These are phyloP conservation scores for Colletotrichum liaoningense DNA, from an alignment of 2,329 filamentous ascomycete genomes.

Conservation along the genomic window DNA sequence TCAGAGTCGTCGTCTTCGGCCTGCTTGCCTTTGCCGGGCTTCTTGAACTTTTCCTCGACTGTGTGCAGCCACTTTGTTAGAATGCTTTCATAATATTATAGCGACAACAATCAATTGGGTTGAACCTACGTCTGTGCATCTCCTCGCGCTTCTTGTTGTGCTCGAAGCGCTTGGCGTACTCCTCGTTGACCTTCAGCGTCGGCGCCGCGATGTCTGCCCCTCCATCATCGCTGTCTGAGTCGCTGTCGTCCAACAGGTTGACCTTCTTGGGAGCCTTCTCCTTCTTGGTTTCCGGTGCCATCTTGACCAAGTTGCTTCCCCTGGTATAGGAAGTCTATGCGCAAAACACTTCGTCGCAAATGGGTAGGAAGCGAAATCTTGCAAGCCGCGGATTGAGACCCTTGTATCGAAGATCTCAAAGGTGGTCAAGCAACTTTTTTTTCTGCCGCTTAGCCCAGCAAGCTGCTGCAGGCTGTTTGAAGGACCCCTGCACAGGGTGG, in stretches of 20 bases:
- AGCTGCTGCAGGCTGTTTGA: conserved; percentile 21
- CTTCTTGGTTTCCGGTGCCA: conserved; percentile 19
- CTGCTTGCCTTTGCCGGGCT: conserved; percentile 54
- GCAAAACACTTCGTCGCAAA: not conserved
- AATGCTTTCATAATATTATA: not conserved
- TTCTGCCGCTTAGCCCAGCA: conserved; percentile 26
- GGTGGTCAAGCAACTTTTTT: conserved; percentile 36
- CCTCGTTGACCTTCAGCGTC: conserved; percentile 85
- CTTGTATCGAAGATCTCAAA: conserved; percentile 12
- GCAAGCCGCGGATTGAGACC: not conserved
- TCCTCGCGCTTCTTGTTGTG: conserved; percentile 98
- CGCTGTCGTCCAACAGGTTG: conserved; percentile 67
- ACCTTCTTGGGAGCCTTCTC: conserved; percentile 52
- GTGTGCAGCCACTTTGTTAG: not conserved
- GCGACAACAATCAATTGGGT: not conserved
- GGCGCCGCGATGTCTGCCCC: conserved; percentile 47
- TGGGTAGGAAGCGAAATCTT: not conserved
- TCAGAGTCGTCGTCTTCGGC: conserved; percentile 60
- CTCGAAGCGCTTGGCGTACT: conserved; percentile 90
- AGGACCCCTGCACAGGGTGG: not conserved
- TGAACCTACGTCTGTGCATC: conserved; percentile 70
- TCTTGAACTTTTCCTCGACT: conserved; percentile 90
- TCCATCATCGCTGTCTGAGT: conserved; percentile 59
- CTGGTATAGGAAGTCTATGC: not conserved
- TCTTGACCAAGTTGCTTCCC: not conserved